These are phyloP conservation scores for Candida ficus DNA, from an alignment of 805 yeast species.

Conservation along the genomic window DNA sequence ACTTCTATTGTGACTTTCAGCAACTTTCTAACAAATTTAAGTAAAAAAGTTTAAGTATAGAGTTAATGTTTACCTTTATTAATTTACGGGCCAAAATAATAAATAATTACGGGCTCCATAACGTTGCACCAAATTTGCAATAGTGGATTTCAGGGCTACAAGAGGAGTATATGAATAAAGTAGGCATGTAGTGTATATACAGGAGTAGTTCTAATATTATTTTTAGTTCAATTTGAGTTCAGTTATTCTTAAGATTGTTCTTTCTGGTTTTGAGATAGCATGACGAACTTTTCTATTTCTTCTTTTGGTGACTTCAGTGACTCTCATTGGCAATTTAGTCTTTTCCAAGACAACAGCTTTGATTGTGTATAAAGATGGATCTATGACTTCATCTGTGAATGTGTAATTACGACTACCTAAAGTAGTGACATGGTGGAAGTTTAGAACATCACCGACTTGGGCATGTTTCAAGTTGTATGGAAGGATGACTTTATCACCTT, in stretches of 20 bases:
- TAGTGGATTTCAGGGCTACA: no score
- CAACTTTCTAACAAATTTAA: no score
- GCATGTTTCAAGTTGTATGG: constrained; percentile 77
- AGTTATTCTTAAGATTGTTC: constrained; percentile 72
- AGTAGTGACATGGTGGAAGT: constrained; percentile 68
- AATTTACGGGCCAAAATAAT: no score
- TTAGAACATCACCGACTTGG: constrained; percentile 76
- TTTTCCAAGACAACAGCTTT: constrained; percentile 83
- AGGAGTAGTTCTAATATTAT: background rate
- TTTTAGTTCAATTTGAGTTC: constrained; percentile 54
- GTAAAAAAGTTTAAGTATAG: no score
- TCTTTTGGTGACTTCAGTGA: constrained; percentile 71
- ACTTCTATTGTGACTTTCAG: no score
- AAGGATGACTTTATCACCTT: constrained; percentile 78
- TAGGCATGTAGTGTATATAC: background rate
- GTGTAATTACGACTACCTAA: constrained; percentile 85
- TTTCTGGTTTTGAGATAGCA: constrained; percentile 59
- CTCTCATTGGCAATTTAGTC: constrained; percentile 72
- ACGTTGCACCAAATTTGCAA: no score
- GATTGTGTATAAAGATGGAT: constrained; percentile 49
- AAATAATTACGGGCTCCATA: background rate
- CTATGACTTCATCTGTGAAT: constrained; percentile 49
- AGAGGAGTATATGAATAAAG: background rate
- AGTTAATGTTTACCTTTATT: no score
- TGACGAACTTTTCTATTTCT: constrained; percentile 73